Conservation (phyloP, 768 basidiomycete genomes). For the Termitomyces sp. region DNA sequence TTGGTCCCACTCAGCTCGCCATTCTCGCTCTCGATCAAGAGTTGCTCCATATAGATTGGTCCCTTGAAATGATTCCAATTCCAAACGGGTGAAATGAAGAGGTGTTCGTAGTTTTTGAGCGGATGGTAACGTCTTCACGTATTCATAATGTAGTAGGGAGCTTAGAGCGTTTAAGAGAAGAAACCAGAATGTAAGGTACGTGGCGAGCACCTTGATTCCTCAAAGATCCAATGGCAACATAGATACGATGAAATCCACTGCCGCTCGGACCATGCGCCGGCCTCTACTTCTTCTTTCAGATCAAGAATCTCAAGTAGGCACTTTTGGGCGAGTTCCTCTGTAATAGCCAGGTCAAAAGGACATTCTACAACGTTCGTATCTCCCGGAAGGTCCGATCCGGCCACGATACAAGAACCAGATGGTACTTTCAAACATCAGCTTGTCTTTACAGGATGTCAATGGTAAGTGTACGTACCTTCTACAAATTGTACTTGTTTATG, state of each 20-base stretch:
- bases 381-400: constrained; percentile 38
- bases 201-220: constrained; percentile 29
- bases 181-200: neutral
- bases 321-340: constrained; percentile 38
- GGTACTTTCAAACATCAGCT: constrained; percentile 22
- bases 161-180: constrained; percentile 11
- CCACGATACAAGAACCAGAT: constrained; percentile 47
- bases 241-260: constrained; percentile 69
- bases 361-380: constrained; percentile 60
- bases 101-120: constrained; percentile 59
- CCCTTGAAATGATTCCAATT: constrained; percentile 65
- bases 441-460: neutral
- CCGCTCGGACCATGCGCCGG: constrained; percentile 50
- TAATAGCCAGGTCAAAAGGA: constrained; percentile 63
- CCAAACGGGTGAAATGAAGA: constrained; percentile 60
- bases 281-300: constrained; percentile 12
- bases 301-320: constrained; percentile 40
- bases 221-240: constrained; percentile 54
- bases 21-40: constrained; percentile 54
- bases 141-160: constrained; percentile 45
- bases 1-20: constrained; percentile 57
- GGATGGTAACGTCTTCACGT: constrained; percentile 64
- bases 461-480: constrained; percentile 29
- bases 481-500: constrained; percentile 39
- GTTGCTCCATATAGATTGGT: constrained; percentile 82